Conservation (phyloP, 805 yeast genomes). For the Candida boleticola region DNA sequence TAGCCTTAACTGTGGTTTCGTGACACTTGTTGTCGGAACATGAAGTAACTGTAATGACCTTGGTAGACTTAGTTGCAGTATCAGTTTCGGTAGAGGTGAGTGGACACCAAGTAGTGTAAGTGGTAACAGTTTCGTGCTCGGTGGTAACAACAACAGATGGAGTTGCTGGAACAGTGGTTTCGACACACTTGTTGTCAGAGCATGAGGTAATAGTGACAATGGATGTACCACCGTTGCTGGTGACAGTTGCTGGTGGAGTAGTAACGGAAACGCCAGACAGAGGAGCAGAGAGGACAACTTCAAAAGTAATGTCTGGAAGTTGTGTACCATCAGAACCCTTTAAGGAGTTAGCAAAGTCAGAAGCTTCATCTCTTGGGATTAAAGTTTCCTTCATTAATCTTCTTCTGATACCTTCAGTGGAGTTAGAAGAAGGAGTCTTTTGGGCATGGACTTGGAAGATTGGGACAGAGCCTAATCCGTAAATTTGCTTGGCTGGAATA, state of each 20-base stretch:
- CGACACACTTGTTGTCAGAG: slow-evolving; percentile 21
- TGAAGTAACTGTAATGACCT: slow-evolving; percentile 26
- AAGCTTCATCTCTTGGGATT: slow-evolving; percentile 30
- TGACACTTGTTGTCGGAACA: slow-evolving; percentile 25
- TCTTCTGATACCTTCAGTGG: slow-evolving; percentile 40
- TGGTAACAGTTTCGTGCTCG: slow-evolving; percentile 22
- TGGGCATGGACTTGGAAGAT: slow-evolving; percentile 29
- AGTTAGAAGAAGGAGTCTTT: slow-evolving; percentile 31
- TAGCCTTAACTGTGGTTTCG: slow-evolving; percentile 26
- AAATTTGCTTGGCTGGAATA: slow-evolving; percentile 31
- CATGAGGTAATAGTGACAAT: slow-evolving; percentile 28
- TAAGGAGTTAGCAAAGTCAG: slow-evolving; percentile 21
- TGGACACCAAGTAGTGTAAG: slow-evolving; percentile 24
- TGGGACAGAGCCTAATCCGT: slow-evolving; percentile 19
- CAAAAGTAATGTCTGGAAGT: slow-evolving; percentile 17
- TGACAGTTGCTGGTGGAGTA: slow-evolving; percentile 9
- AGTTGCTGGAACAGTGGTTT: slow-evolving; percentile 15
- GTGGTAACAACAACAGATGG: slow-evolving; percentile 33
- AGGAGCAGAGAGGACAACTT: slow-evolving; percentile 15
- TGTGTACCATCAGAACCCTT: slow-evolving; percentile 24
- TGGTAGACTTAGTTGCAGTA: slow-evolving; percentile 18
- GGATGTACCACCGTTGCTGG: slow-evolving; percentile 14
- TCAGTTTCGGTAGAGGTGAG: slow-evolving; percentile 19
- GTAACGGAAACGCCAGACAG: slow-evolving; percentile 10
- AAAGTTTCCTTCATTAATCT: slow-evolving; percentile 28